Evolutionary conservation across 495 filamentous ascomycete species (phyloP).

Genomic region (Talaromyces wortmannii): DNA sequence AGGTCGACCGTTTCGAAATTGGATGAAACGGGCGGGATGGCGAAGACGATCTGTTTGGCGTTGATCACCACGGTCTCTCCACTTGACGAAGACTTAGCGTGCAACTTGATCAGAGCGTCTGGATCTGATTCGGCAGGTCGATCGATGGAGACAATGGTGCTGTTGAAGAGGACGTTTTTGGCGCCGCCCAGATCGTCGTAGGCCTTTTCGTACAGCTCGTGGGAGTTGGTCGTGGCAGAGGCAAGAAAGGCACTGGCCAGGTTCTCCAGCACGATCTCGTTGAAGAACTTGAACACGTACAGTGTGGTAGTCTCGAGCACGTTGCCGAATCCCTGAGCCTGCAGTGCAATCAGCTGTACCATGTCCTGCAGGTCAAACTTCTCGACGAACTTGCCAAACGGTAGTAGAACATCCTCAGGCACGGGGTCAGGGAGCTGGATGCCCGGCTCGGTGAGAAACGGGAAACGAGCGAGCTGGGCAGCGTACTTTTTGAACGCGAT

Average conservation of each 20-base stretch:
- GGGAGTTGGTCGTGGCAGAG: slow-evolving; percentile 25
- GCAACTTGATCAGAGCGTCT: slow-evolving; percentile 15
- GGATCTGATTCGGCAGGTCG: slow-evolving; percentile 8
- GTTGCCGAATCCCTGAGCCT: slow-evolving; percentile 28
- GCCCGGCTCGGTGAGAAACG: slow-evolving; percentile 17
- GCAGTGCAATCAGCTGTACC: slow-evolving; percentile 17
- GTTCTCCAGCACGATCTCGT: slow-evolving; percentile 11
- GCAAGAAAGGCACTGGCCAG: slow-evolving; percentile 12
- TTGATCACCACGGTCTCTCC: slow-evolving; percentile 25
- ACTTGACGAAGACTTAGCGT: slow-evolving; percentile 19
- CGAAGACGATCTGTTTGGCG: slow-evolving; percentile 38
- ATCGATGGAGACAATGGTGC: slow-evolving; percentile 16
- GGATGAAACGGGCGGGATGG: slow-evolving; percentile 29
- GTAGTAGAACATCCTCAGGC: slow-evolving; percentile 41
- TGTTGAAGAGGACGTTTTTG: slow-evolving; percentile 19
- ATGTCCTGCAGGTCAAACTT: slow-evolving; percentile 31
- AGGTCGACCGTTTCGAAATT: slow-evolving; percentile 32
- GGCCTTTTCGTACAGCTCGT: slow-evolving; percentile 34
- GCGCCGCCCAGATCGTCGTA: slow-evolving; percentile 15
- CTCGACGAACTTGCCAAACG: slow-evolving; percentile 38
- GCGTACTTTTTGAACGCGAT: background rate
- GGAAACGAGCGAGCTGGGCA: background rate
- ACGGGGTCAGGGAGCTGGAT: slow-evolving; percentile 42
- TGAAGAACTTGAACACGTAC: slow-evolving; percentile 21
- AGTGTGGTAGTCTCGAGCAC: slow-evolving; percentile 22